Base-by-base conservation (phyloP, 352 stramenopile genomes). In the Aphanomyces astaci region DNA sequence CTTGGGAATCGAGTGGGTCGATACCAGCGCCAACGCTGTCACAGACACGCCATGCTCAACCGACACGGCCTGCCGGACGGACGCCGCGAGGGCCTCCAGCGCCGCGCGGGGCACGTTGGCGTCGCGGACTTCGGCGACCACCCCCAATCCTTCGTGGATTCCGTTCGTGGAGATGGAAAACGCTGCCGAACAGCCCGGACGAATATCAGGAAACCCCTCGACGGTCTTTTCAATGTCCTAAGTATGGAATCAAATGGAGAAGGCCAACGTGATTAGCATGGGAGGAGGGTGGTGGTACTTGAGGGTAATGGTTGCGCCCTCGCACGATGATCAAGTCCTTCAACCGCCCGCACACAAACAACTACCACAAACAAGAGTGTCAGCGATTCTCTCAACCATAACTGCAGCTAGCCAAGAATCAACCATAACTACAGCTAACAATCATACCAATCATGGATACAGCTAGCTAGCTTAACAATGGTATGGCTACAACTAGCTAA, bases 311-410 rank as follows among this genome's bases (percentile, higher is more conserved):
- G 77, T 99, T 99, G 1, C 95, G 80, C 7, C 98, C 98, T n/a
- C 94, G 86, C 51, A 99, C 90, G 76, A 99, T 99, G 62, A 99
- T 96, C 24, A 99, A 76, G 75, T 99, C 98, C 78, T 99, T 99
- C 54, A 98, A 87, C 43, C 98, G 86, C 5, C 98, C 97, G 77
- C 96, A 99, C 55, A 99, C 96, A 79, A 99, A 99, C 17, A 96
- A 74, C 71, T 79, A 24, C 56, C 33, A 22, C n/a, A n/a, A n/a
- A n/a, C n/a, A n/a, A n/a, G n/a, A n/a, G n/a, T n/a, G n/a, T n/a
- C n/a, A n/a, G n/a, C n/a, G n/a, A n/a, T n/a, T n/a, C n/a, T n/a
- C n/a, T n/a, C n/a, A n/a, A n/a, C n/a, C n/a, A n/a, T n/a, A n/a
- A n/a, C n/a, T n/a, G n/a, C n/a, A n/a, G n/a, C n/a, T n/a, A n/a